A percentile compares a stretch with the other conserved stretches of the same genome.
phyloP scores from a whole-genome alignment of 2,329 filamentous ascomycete genomes.

The Pseudogymnoascus sp. region DNA sequence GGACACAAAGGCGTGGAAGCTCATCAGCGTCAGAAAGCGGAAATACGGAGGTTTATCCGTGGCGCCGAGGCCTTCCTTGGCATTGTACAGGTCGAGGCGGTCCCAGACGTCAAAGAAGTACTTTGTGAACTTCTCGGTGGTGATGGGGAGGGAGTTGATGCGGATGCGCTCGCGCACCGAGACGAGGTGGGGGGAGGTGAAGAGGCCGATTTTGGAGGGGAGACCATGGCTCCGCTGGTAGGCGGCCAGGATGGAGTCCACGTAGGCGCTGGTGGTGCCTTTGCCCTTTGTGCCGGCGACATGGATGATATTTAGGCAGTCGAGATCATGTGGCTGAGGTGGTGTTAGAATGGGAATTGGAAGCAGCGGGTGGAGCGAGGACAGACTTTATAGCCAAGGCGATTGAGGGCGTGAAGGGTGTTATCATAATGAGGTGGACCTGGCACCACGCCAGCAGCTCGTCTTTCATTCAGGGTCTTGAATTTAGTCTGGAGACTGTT shows the following conservation, averaged over 20 bases:
- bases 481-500: constrained; percentile 90
- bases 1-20: constrained; percentile 56
- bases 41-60: constrained; percentile 46
- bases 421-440: constrained; percentile 5
- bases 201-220: constrained; percentile 55
- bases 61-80: constrained; percentile 11
- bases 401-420: neutral
- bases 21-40: constrained; percentile 56
- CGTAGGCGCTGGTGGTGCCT: constrained; percentile 77
- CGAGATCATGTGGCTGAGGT: neutral
- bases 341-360: neutral
- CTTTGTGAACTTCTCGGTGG: constrained; percentile 58
- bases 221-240: constrained; percentile 31
- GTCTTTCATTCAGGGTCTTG: constrained; percentile 67
- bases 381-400: neutral
- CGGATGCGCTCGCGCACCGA: constrained; percentile 79
- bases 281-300: constrained; percentile 92
- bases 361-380: neutral
- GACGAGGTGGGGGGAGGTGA: constrained; percentile 78
- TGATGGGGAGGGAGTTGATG: constrained; percentile 65
- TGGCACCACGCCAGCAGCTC: constrained; percentile 54
- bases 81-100: constrained; percentile 24
- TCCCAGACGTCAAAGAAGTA: constrained; percentile 84
- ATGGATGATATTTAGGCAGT: constrained; percentile 47
- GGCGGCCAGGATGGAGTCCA: constrained; percentile 67